Conservation (phyloP, 768 basidiomycete genomes). For the Chiua virens region DNA sequence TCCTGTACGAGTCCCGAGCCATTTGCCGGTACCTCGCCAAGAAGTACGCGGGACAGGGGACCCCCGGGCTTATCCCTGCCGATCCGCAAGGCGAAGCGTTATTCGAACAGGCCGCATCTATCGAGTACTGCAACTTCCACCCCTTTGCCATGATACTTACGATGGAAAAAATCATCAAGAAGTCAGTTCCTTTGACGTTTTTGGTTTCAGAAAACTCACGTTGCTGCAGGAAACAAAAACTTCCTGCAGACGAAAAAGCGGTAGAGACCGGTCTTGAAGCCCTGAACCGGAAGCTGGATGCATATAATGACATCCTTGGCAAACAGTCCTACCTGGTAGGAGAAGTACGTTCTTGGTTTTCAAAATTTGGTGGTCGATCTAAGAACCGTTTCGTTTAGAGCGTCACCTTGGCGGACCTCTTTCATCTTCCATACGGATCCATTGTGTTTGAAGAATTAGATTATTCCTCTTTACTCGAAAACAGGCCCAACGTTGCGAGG, state of each 20-base stretch:
- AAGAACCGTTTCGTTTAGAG: constrained; percentile 25
- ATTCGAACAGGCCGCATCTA: constrained; percentile 24
- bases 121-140: constrained; percentile 46
- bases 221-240: constrained; percentile 3
- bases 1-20: constrained; percentile 26
- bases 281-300: constrained; percentile 44
- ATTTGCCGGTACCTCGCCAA: constrained; percentile 33
- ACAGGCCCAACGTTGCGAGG: constrained; percentile 29
- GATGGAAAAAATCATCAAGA: constrained; percentile 51
- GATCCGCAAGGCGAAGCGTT: constrained; percentile 13
- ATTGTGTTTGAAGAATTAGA: constrained; percentile 25
- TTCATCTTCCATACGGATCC: constrained; percentile 42
- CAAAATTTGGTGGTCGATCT: background rate
- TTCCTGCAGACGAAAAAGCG: constrained; percentile 20
- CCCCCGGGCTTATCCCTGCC: constrained; percentile 16
- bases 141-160: constrained; percentile 41
- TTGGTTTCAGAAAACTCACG: background rate
- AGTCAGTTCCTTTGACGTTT: constrained; percentile 35
- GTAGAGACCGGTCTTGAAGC: constrained; percentile 21
- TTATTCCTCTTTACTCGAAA: constrained; percentile 22
- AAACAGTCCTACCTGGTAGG: constrained; percentile 58
- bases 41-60: constrained; percentile 26
- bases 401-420: constrained; percentile 46
- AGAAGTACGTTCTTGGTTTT: constrained; percentile 36
- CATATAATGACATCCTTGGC: constrained; percentile 51